These are phyloP conservation scores for Penicillium fimorum DNA, from an alignment of 495 filamentous ascomycete species.

Conservation along the genomic window DNA sequence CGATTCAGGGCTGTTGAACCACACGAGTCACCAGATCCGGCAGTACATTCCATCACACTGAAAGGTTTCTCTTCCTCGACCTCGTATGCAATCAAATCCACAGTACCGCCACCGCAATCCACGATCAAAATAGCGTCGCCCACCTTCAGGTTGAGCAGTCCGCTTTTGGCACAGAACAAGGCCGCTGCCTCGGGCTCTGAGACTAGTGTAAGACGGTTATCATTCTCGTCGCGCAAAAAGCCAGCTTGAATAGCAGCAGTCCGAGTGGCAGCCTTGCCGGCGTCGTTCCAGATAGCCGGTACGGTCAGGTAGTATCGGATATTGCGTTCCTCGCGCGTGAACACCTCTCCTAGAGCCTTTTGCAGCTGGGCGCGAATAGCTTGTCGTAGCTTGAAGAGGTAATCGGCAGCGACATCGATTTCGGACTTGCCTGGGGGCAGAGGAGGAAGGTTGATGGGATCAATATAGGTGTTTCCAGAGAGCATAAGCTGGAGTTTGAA, in stretches of 20 bases:
- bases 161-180: slow-evolving; percentile 77
- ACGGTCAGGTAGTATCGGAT: slow-evolving; percentile 76
- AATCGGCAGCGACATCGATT: slow-evolving; percentile 77
- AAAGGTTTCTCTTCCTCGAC: slow-evolving; percentile 78
- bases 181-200: slow-evolving; percentile 78
- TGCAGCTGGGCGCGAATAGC: slow-evolving; percentile 74
- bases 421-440: slow-evolving; percentile 76
- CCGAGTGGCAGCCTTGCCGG: slow-evolving; percentile 73
- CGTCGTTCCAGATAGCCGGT: slow-evolving; percentile 80
- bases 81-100: slow-evolving; percentile 79
- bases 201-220: slow-evolving; percentile 70
- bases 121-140: slow-evolving; percentile 77
- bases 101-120: slow-evolving; percentile 77
- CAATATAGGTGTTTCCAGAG: slow-evolving; percentile 77
- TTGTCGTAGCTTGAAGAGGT: slow-evolving; percentile 75
- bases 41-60: slow-evolving; percentile 73
- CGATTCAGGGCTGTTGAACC: slow-evolving; percentile 77
- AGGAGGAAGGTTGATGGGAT: slow-evolving; percentile 76
- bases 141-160: slow-evolving; percentile 71
- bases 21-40: slow-evolving; percentile 75
- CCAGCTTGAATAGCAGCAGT: slow-evolving; percentile 76
- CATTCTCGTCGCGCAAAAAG: slow-evolving; percentile 73
- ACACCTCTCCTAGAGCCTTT: slow-evolving; percentile 73
- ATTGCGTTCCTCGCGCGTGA: slow-evolving; percentile 75
- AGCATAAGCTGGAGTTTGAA: slow-evolving; percentile 83